Evolutionary conservation across 1,284 basidiomycete species (phyloP), one percentile per base, ranked within the genome.

Genomic region (Fistulinella cinereoalba): DNA sequence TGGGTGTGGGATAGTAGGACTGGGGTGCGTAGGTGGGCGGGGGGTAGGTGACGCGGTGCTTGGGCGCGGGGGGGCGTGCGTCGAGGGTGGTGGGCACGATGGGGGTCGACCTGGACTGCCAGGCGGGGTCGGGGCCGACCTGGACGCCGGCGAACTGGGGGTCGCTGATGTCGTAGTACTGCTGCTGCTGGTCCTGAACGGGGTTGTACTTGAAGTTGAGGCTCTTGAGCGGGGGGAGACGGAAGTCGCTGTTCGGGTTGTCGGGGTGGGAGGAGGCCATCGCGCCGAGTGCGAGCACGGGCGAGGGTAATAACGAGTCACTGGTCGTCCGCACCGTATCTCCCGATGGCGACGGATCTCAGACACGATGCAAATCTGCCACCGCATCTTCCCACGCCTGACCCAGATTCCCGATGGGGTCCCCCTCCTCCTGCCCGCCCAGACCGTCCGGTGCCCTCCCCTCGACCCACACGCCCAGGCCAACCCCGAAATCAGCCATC

Each of bases 221-320:
- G 59, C 82, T 80, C 66, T 77, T 83, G 59, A 85, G 73, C 15
- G 82, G 83, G 0, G 83, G 83, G 6, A 85, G 72, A 29, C 80
- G 79, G 54, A 79, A 61, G 43, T 77, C 70, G 55, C 66, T 71
- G 25, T 27, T 27, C n/a, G n/a, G n/a, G 25, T 27, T 27, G 25
- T 27, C 12, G 25, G 55, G 41, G 42, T 58, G 60, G 34, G 55
- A 55, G 69, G 65, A 60, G 50, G 58, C 56, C 61, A 60, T 64
- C n/a, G 45, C n/a, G 40, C 28, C 47, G 55, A 52, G 47, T 43
- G 41, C 46, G 43, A 46, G 52, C 33, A 46, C 34, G 43, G 50
- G 33, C 54, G 61, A 58, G 58, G 44, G 37, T 15, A 49, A 49
- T 32, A 52, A 38, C 36, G 43, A 41, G 36, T 28, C 25, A 37